Percentiles rank a stretch among this genome's conserved stretches.
Evolutionary conservation across 768 basidiomycete species (phyloP).

Genomic region (Rhizopogon rudus): DNA sequence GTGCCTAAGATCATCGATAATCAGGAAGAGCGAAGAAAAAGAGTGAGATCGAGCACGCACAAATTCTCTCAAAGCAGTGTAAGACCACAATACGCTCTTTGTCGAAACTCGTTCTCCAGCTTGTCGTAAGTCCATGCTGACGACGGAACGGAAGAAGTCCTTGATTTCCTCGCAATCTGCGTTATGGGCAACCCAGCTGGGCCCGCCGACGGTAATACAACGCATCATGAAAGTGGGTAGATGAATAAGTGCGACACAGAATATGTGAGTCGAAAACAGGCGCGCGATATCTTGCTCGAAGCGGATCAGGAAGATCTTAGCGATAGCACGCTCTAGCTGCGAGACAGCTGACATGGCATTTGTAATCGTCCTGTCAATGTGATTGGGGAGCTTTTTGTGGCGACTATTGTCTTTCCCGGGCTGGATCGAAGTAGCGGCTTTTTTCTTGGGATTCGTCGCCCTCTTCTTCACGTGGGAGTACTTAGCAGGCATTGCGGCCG

Average conservation of each 20-base stretch:
- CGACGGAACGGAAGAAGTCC: conserved; percentile 64
- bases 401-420: conserved; percentile 26
- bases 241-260: conserved; percentile 58
- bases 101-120: conserved; percentile 76
- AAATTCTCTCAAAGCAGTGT: conserved; percentile 72
- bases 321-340: conserved; percentile 63
- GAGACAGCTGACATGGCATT: conserved; percentile 58
- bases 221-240: conserved; percentile 67
- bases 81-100: conserved; percentile 76
- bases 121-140: conserved; percentile 75
- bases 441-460: conserved; percentile 41
- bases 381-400: conserved; percentile 36
- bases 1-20: conserved; percentile 38
- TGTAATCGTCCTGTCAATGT: conserved; percentile 49
- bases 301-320: conserved; percentile 60
- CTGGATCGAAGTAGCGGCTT: conserved; percentile 30
- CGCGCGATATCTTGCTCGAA: conserved; percentile 74
- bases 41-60: conserved; percentile 35
- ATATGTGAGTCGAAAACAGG: conserved; percentile 66
- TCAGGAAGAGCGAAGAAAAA: not conserved
- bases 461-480: conserved; percentile 75
- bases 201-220: conserved; percentile 54
- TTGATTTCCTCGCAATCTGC: conserved; percentile 66
- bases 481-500: conserved; percentile 56
- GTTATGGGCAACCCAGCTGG: conserved; percentile 66